Evolutionary conservation across 257 asterid genomes (phyloP).

Genomic region (Primulina huaijiensis): DNA sequence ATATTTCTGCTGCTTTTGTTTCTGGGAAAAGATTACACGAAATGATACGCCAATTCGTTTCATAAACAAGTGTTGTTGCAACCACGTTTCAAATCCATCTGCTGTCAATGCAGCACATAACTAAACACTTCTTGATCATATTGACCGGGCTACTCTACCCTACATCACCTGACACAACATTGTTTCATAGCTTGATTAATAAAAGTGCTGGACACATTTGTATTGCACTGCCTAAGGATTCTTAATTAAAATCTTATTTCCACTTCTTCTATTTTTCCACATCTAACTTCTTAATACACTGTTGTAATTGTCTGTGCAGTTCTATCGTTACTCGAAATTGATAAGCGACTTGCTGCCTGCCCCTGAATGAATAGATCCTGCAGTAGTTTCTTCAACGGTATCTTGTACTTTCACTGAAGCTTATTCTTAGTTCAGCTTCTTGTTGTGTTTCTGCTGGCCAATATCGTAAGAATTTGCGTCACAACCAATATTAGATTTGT

Average conservation of each 20-base stretch:
- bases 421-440: no score
- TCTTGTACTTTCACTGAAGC: background rate
- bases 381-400: background rate
- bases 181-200: background rate
- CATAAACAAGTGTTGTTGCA: no score
- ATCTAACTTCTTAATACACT: background rate
- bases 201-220: no score
- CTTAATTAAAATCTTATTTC: no score
- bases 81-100: no score
- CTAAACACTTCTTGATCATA: background rate
- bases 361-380: conserved; percentile 21
- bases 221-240: background rate
- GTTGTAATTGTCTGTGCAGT: conserved; percentile 42
- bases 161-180: background rate
- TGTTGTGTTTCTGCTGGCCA: background rate
- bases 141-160: background rate
- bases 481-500: background rate
- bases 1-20: background rate
- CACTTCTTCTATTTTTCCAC: background rate
- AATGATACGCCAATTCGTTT: background rate
- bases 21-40: background rate
- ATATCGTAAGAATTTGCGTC: background rate
- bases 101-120: background rate
- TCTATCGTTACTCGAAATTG: conserved; percentile 43
- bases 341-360: conserved; percentile 42